Percentiles rank a stretch among this genome's conserved stretches.
Evolutionary conservation across 2,329 filamentous ascomycete species (phyloP).

Genomic region (Nannizziopsis arthrosporioides): DNA sequence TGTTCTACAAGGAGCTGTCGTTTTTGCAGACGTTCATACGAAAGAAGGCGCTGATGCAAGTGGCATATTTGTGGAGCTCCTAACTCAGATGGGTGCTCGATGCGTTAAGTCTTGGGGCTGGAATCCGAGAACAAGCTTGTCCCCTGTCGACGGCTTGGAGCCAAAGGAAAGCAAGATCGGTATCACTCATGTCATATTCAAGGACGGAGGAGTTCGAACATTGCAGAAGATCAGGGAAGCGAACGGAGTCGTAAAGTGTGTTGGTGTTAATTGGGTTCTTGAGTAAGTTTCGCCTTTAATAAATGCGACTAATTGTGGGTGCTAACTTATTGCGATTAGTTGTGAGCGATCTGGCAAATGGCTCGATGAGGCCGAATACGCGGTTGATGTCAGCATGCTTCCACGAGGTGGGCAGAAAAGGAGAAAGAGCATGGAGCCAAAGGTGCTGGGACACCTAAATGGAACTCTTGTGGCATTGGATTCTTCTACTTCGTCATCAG

Average conservation of each 20-base stretch:
- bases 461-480: constrained; percentile 44
- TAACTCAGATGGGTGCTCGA: constrained; percentile 69
- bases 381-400: constrained; percentile 54
- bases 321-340: constrained; percentile 32
- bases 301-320: not conserved
- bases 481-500: constrained; percentile 20
- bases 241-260: constrained; percentile 66
- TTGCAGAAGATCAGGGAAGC: constrained; percentile 62
- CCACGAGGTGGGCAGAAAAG: constrained; percentile 60
- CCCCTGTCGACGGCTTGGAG: constrained; percentile 25
- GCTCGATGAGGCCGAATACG: constrained; percentile 61
- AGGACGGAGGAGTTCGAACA: constrained; percentile 70
- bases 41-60: constrained; percentile 71
- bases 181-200: constrained; percentile 83
- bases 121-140: constrained; percentile 46
- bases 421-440: constrained; percentile 72
- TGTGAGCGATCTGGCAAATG: constrained; percentile 66
- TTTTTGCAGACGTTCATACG: constrained; percentile 75
- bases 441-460: constrained; percentile 56
- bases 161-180: constrained; percentile 45
- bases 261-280: constrained; percentile 78
- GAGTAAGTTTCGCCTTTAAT: constrained; percentile 49
- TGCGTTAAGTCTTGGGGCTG: constrained; percentile 67
- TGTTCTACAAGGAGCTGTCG: constrained; percentile 58
- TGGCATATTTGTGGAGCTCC: constrained; percentile 66